phyloP scores from a whole-genome alignment of 805 yeast genomes.

The Candida chilensis region DNA sequence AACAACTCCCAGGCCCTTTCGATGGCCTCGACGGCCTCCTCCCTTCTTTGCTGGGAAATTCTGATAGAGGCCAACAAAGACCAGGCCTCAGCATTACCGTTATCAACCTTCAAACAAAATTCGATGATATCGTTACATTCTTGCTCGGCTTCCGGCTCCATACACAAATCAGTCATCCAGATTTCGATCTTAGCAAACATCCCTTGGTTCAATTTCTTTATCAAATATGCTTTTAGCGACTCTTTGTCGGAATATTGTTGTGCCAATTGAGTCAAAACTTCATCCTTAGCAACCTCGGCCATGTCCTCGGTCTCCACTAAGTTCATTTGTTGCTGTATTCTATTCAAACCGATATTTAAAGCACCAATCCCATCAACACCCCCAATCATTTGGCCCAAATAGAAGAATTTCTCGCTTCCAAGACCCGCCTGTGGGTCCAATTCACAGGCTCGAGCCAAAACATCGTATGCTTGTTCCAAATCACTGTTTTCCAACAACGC shows the following conservation, averaged over 20 bases:
- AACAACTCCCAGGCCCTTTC: conserved; percentile 66
- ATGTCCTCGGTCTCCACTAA: conserved; percentile 10
- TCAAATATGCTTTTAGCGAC: conserved; percentile 19
- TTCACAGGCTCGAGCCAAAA: conserved; percentile 51
- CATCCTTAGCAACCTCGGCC: conserved; percentile 12
- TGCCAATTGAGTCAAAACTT: conserved; percentile 14
- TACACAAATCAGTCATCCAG: conserved; percentile 97
- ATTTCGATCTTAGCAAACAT: conserved; percentile 82
- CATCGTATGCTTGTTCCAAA: conserved; percentile 67
- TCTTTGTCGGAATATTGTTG: conserved; percentile 13
- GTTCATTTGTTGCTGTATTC: conserved; percentile 26
- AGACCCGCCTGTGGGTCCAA: conserved; percentile 55
- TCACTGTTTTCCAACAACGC: conserved; percentile 71
- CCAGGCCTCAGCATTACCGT: conserved; percentile 70
- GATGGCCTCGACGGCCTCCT: conserved; percentile 68
- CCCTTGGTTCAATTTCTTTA: conserved; percentile 64
- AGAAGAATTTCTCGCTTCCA: conserved; percentile 79
- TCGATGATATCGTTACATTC: conserved; percentile 68
- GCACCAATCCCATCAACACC: conserved; percentile 63
- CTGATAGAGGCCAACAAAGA: conserved; percentile 77
- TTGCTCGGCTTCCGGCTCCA: conserved; percentile 82
- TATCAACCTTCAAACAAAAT: conserved; percentile 51
- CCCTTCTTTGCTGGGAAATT: conserved; percentile 71
- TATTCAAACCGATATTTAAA: conserved; percentile 54
- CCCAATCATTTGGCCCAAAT: conserved; percentile 86